A percentile compares a stretch with the other conserved stretches of the same genome.
Conservation (phyloP, 192 early-diverging fungal species). For the Umbelopsis ramanniana region DNA sequence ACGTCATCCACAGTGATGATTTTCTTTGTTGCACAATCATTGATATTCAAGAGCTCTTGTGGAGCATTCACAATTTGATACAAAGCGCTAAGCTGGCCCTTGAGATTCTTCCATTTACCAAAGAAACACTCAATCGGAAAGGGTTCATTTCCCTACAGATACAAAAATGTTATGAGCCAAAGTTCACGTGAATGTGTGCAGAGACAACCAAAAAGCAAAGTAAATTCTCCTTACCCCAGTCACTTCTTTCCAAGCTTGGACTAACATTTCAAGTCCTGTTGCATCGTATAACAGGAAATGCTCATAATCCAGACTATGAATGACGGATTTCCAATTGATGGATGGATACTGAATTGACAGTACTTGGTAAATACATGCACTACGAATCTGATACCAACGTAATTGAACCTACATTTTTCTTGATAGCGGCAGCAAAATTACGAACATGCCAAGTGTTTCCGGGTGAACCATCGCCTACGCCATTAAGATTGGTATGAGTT, state of each 20-base stretch:
- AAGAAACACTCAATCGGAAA: constrained; percentile 76
- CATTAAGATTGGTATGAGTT: constrained; percentile 49
- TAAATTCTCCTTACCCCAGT: constrained; percentile 13
- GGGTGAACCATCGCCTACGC: constrained; percentile 39
- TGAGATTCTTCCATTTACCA: constrained; percentile 73
- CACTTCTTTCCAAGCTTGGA: constrained; percentile 58
- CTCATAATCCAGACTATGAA: constrained; percentile 65
- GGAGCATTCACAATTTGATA: constrained; percentile 61
- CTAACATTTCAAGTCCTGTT: constrained; percentile 63
- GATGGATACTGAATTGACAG: constrained; percentile 38
- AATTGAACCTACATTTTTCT: constrained; percentile 54
- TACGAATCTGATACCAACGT: neutral
- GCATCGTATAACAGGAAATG: constrained; percentile 61
- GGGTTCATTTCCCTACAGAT: constrained; percentile 53
- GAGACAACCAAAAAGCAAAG: too few relatives aligned
- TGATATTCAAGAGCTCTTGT: constrained; percentile 63
- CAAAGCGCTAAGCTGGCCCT: constrained; percentile 72
- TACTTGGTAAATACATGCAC: neutral
- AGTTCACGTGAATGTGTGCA: too few relatives aligned
- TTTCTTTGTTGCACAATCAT: constrained; percentile 48
- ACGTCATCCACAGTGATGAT: constrained; percentile 65
- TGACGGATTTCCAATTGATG: constrained; percentile 66
- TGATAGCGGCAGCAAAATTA: constrained; percentile 55
- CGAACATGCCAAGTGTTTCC: constrained; percentile 67
- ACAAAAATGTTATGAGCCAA: neutral